Evolutionary conservation across 2,329 filamentous ascomycete species (phyloP), one percentile per base, ranked within the genome.

Genomic region (Coniella vitis): DNA sequence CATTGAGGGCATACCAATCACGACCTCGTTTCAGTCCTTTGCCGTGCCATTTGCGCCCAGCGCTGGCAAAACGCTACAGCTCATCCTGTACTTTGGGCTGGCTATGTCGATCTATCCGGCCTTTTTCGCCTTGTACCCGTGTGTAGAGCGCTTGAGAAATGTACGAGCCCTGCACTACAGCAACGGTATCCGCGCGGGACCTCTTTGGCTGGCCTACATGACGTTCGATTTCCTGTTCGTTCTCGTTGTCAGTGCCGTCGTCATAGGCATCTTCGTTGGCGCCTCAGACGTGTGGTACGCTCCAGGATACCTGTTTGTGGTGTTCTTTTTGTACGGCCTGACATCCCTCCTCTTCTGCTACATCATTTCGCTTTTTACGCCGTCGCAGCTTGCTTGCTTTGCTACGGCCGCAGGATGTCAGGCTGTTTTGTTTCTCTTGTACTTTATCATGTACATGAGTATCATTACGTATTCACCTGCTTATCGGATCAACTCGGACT

Each of bases 91-190:
- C 65, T 86, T 93, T 62, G 82, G 85, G 13, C 74, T 96, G 8
- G 87, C 84, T 1, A 81, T 94, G 66, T 75, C 79, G 7, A 82
- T 83, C 1, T 93, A 86, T 58, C 89, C 90, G 1, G 88, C 85
- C 13, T 90, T 96, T 71, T 94, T 95, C 58, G 80, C 87, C 0
- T 71, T 96, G 4, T 96, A 96, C 60, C 87, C 89, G 0, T 95
- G 88, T n/a, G 72, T 86, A 22, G 90, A 96, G 65, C 78, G 89
- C 21, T 71, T 89, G 10, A 73, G 82, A 43, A 86, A 89, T 55
- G 87, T 96, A 20, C 80, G 90, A 45, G 86, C 86, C 14, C 71
- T 96, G 25, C 85, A 96, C 64, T 96, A 95, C 66, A 94, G 87
- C 47, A 96, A 95, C 60, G 90, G 90, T 40, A 89, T 95, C 22